Evolutionary conservation across 2,329 filamentous ascomycete species (phyloP).

Genomic region (Ceratocystis lukuohia): DNA sequence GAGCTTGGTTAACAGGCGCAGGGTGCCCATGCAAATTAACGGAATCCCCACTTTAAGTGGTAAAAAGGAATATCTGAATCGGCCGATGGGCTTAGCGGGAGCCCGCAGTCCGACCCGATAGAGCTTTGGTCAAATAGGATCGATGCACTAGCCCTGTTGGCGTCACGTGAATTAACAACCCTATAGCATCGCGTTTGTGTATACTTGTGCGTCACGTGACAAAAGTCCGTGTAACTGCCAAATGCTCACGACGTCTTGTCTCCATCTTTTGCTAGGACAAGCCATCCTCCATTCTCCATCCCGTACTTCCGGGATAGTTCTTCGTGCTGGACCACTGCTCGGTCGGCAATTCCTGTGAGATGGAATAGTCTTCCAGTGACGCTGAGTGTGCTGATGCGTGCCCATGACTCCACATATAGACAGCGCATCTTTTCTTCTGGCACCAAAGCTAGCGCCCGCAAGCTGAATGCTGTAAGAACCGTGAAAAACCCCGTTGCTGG

Average conservation of each 20-base stretch:
- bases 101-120: too few relatives aligned
- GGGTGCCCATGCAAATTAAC: neutral
- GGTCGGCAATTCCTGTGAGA: constrained; percentile 50
- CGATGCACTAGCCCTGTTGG: neutral
- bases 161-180: neutral
- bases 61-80: too few relatives aligned
- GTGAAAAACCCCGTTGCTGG: constrained; percentile 79
- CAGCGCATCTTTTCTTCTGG: constrained; percentile 50
- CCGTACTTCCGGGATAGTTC: constrained; percentile 39
- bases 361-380: constrained; percentile 68
- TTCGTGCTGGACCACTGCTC: constrained; percentile 73
- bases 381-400: constrained; percentile 68
- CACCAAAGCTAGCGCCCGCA: constrained; percentile 35
- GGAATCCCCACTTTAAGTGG: neutral
- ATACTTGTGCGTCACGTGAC: neutral
- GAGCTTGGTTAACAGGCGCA: neutral
- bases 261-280: constrained; percentile 6
- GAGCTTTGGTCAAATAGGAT: too few relatives aligned
- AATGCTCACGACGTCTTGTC: neutral
- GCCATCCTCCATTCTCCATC: constrained; percentile 16
- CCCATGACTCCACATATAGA: constrained; percentile 88
- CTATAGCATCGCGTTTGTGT: neutral
- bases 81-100: too few relatives aligned
- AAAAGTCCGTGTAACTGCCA: neutral
- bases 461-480: constrained; percentile 35